Conservation (phyloP, 108 stramenopile species). For the Parietichytrium sp. region DNA sequence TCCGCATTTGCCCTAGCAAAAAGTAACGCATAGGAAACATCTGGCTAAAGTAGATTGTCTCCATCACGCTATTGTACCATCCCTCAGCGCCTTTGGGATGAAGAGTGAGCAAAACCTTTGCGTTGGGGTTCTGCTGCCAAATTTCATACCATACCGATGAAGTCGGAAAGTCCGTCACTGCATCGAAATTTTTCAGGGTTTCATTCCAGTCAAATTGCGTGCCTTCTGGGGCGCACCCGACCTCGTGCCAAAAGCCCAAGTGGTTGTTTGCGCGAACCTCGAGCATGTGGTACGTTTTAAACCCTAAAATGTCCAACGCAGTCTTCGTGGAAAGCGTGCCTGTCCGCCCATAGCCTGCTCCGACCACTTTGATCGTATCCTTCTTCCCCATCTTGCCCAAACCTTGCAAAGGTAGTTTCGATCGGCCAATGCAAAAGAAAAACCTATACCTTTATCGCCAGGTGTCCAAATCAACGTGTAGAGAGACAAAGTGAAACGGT, state of each 20-base stretch:
- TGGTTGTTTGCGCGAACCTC: constrained; percentile 15
- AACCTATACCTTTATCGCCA: too few relatives aligned
- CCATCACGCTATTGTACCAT: background rate
- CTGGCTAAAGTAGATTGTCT: background rate
- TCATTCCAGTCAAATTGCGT: background rate
- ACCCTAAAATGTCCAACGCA: constrained; percentile 6
- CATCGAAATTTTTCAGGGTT: background rate
- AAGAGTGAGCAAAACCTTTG: background rate
- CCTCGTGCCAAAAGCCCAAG: background rate
- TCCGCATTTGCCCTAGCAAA: background rate
- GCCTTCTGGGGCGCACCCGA: background rate
- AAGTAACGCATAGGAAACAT: background rate
- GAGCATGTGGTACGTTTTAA: background rate
- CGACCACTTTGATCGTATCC: too few relatives aligned
- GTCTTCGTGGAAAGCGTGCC: constrained; percentile 16
- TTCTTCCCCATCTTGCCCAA: too few relatives aligned
- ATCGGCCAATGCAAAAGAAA: too few relatives aligned
- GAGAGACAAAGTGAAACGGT: too few relatives aligned
- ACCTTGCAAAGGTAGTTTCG: too few relatives aligned
- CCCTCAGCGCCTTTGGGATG: background rate
- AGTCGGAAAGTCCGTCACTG: background rate
- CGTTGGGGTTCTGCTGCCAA: background rate
- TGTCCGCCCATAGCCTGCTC: too few relatives aligned
- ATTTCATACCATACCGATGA: background rate
- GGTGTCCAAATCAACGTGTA: too few relatives aligned